These are phyloP conservation scores for Patellifolia procumbens DNA, from an alignment of 179 eudicot genomes.

Conservation along the genomic window DNA sequence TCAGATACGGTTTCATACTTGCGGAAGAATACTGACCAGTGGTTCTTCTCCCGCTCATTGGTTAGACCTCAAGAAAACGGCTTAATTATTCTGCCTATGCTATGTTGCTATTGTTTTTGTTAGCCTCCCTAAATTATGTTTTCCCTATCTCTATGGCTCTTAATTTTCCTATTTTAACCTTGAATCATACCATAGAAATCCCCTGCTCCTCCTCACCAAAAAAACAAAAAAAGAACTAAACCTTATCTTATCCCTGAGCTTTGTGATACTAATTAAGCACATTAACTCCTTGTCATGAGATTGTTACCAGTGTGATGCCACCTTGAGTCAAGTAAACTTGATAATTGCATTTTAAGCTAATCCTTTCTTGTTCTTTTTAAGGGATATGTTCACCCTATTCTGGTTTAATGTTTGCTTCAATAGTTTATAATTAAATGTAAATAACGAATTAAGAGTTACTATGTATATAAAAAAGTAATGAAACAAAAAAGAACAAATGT, in stretches of 20 bases:
- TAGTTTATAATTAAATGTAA: too few species aligned
- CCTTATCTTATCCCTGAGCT: background rate
- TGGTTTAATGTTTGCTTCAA: too few species aligned
- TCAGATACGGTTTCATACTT: conserved; percentile 6
- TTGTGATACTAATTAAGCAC: background rate
- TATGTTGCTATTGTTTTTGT: background rate
- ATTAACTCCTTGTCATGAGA: background rate
- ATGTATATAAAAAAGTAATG: too few species aligned
- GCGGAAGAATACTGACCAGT: conserved; percentile 4
- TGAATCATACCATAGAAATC: background rate
- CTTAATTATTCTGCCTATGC: background rate
- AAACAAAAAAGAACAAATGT: too few species aligned
- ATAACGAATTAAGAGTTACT: too few species aligned
- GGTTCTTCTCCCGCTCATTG: conserved; percentile 10
- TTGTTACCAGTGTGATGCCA: background rate
- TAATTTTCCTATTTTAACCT: background rate
- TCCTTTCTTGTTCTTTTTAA: background rate
- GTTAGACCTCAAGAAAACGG: background rate
- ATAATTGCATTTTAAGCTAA: background rate
- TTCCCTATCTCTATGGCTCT: background rate
- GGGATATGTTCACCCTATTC: too few species aligned
- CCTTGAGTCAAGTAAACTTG: background rate
- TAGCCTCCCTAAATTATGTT: background rate
- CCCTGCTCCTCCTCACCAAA: background rate
- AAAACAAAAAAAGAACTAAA: too few species aligned